Evolutionary conservation across 1,139 yeast genomes (phyloP), one percentile per base, ranked within the genome.

Genomic region (Petasospora rhodanensis): DNA sequence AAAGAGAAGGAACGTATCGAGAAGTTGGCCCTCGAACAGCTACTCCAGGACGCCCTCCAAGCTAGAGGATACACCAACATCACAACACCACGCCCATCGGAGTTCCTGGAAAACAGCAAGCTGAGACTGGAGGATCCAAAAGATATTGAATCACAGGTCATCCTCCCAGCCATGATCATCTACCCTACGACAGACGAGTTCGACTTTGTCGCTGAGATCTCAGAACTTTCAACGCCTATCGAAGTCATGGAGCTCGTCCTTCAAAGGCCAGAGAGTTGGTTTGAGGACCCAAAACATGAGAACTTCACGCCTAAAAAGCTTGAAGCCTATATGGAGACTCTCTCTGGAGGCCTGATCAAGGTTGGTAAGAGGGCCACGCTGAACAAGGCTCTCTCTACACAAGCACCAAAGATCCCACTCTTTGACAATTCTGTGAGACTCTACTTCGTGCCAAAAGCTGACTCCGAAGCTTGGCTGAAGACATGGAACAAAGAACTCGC

Each of bases 181-280:
- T 91, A 87, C 49, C 97, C 97, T 11, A 73, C 91, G 5, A 77
- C 76, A 7, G 83, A 82, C 54, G 94, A 85, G 54, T 84, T 89
- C 46, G 96, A 89, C 56, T 79, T 79, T 47, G 64, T 89, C 23
- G 84, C 79, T 6, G 79, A 79, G 41, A 72, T 83, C 11, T 73
- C 91, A 40, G 94, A 84, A 51, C 60, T 81, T 29, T 62, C 77
- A 2, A 73, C 91, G 0, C 76, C 85, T 1, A 48, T 58, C 14
- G 87, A 80, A 28, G 51, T 81, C 13, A 59, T 80, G 47, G 73
- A 62, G 48, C 55, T 70, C 48, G 73, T 72, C 24, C 68, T 74
- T 61, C 66, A 79, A 33, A 67, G 86, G 47, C 86, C 91, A 3
- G 72, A 71, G 8, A 74, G 73, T 32, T 87, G 87, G 82, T 84